phyloP scores from a whole-genome alignment of 75 land plant genomes.

The Larix kaempferi region DNA sequence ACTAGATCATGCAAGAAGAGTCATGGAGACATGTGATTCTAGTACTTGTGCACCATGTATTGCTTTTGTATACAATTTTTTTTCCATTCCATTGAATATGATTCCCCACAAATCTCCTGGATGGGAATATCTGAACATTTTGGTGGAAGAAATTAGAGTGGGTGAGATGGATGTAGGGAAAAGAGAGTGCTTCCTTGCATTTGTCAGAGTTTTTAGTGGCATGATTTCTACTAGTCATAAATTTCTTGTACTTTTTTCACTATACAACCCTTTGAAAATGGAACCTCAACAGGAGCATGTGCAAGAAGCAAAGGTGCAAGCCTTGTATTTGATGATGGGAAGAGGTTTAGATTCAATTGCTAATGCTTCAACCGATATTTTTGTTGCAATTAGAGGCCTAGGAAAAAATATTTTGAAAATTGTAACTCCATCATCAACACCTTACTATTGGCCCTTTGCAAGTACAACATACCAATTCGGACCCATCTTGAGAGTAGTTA shows the following conservation, averaged over 20 bases:
- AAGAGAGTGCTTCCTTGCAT: constrained; percentile 84
- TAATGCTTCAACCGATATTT: constrained; percentile 67
- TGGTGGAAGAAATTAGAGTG: constrained; percentile 26
- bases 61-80: constrained; percentile 93
- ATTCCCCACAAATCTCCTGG: constrained; percentile 59
- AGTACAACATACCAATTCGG: constrained; percentile 86
- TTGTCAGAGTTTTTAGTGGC: constrained; percentile 92
- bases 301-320: constrained; percentile 79
- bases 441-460: constrained; percentile 79
- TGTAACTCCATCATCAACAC: constrained; percentile 80
- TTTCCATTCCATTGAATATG: constrained; percentile 75
- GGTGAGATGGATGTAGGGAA: constrained; percentile 61
- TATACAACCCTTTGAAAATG: constrained; percentile 69
- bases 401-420: constrained; percentile 83
- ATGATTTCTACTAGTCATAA: constrained; percentile 59
- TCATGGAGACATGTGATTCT: constrained; percentile 72
- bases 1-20: constrained; percentile 60
- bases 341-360: constrained; percentile 69
- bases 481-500: constrained; percentile 84
- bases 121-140: constrained; percentile 41
- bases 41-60: constrained; percentile 67
- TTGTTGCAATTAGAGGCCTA: constrained; percentile 86
- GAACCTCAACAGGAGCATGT: constrained; percentile 57
- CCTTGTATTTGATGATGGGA: constrained; percentile 93
- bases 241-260: constrained; percentile 71